Conservation (phyloP, 2,329 filamentous ascomycete species). For the Calonectria hongkongensis region DNA sequence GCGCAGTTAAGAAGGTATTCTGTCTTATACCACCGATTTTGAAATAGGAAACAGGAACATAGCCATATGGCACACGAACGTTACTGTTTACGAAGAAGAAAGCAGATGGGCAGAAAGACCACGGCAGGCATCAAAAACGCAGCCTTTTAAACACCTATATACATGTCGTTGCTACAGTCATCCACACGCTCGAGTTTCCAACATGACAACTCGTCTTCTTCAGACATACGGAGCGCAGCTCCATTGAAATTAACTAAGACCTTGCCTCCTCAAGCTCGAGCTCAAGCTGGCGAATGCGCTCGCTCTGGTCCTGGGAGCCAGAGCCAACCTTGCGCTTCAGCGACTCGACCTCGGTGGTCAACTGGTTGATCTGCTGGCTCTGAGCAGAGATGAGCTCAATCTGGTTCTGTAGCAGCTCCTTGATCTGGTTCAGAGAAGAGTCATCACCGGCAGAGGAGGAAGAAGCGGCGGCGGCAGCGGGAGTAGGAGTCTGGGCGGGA, state of each 20-base stretch:
- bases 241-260: slow-evolving; percentile 63
- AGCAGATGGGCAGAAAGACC: slow-evolving; percentile 13
- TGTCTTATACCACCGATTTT: neutral
- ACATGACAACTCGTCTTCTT: slow-evolving; percentile 31
- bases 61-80: neutral
- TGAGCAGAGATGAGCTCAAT: slow-evolving; percentile 86
- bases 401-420: slow-evolving; percentile 84
- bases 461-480: slow-evolving; percentile 51
- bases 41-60: neutral
- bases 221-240: slow-evolving; percentile 33
- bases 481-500: slow-evolving; percentile 58
- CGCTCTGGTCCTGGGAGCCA: slow-evolving; percentile 76
- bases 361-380: slow-evolving; percentile 81
- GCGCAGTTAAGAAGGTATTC: neutral
- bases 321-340: slow-evolving; percentile 84
- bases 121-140: slow-evolving; percentile 47
- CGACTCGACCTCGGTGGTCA: slow-evolving; percentile 84
- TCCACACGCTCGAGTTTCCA: slow-evolving; percentile 44
- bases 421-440: slow-evolving; percentile 84
- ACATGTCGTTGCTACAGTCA: slow-evolving; percentile 52
- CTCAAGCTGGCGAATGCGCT: slow-evolving; percentile 80
- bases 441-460: slow-evolving; percentile 69
- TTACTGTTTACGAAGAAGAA: slow-evolving; percentile 19
- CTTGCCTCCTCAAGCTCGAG: slow-evolving; percentile 79
- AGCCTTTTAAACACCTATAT: slow-evolving; percentile 54